Conservation (phyloP, 371 early-diverging fungal genomes). For the Quaeritorhiza haematococci region DNA sequence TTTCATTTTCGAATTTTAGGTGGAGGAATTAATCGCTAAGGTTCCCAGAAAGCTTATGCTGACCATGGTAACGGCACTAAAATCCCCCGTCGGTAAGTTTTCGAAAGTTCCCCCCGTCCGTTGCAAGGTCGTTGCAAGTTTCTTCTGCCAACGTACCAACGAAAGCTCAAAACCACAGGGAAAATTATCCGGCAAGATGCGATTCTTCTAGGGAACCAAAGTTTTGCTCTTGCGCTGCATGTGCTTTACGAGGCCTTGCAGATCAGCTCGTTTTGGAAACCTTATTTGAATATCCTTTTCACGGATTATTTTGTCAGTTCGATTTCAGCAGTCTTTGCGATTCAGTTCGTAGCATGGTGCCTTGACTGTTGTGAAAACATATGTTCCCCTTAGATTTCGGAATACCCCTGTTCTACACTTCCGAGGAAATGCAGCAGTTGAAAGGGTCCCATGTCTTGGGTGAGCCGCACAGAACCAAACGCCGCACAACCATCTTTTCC, state of each 20-base stretch:
- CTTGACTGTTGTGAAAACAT: too few relatives aligned
- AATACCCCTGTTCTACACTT: not conserved
- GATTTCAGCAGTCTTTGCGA: too few relatives aligned
- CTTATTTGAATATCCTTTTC: conserved; percentile 1
- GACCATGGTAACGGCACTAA: not conserved
- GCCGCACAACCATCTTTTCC: not conserved
- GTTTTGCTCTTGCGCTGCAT: not conserved
- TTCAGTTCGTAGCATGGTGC: too few relatives aligned
- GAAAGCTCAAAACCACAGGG: not conserved
- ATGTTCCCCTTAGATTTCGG: not conserved
- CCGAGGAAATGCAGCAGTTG: not conserved
- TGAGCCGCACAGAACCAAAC: not conserved
- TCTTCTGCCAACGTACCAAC: not conserved
- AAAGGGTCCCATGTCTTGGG: not conserved
- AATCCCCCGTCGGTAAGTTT: not conserved
- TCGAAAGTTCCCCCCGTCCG: not conserved
- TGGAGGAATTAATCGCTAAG: not conserved
- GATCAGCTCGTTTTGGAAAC: not conserved
- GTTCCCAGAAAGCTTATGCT: not conserved
- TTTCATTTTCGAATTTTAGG: not conserved
- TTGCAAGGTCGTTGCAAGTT: not conserved
- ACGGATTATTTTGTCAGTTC: too few relatives aligned
- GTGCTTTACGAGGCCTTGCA: not conserved
- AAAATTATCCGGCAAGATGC: not conserved
- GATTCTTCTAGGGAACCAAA: not conserved